A percentile compares a stretch with the other conserved stretches of the same genome.
phyloP scores from a whole-genome alignment of 352 stramenopile genomes.

The Pythium chondricola region DNA sequence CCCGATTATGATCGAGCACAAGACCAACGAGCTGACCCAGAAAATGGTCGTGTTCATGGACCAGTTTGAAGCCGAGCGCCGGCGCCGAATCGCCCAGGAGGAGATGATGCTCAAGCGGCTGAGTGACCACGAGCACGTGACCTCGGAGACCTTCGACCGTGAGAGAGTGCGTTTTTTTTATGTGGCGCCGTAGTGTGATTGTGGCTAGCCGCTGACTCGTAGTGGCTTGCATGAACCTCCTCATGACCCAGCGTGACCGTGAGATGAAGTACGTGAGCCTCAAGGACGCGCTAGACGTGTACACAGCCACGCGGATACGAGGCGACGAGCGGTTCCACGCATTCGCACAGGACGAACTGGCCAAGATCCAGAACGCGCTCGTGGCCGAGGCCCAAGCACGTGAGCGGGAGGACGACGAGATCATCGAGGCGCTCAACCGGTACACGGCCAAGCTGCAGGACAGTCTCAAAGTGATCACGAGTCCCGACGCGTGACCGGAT shows the following conservation, averaged over 20 bases:
- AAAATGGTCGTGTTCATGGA: conserved; percentile 88
- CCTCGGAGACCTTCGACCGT: conserved; percentile 61
- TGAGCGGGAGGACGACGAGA: conserved; percentile 90
- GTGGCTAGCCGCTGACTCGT: too few species aligned
- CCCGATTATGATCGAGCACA: conserved; percentile 83
- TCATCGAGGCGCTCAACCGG: conserved; percentile 89
- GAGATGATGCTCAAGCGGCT: conserved; percentile 90
- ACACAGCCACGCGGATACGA: conserved; percentile 62
- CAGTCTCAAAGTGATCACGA: conserved; percentile 90
- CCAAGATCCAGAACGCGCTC: conserved; percentile 72
- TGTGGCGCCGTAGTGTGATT: not conserved
- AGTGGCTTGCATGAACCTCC: too few species aligned
- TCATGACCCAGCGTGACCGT: conserved; percentile 32
- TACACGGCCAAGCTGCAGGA: conserved; percentile 92
- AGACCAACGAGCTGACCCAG: conserved; percentile 84
- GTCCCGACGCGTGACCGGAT: conserved; percentile 47
- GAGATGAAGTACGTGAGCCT: conserved; percentile 67
- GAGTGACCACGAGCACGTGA: conserved; percentile 78
- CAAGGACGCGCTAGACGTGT: conserved; percentile 64
- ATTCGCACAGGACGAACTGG: conserved; percentile 65
- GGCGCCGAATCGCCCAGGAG: conserved; percentile 74
- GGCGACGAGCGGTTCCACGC: conserved; percentile 71
- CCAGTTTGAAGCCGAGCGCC: conserved; percentile 84
- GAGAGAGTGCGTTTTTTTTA: conserved; percentile 33
- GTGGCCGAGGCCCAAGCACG: conserved; percentile 75